Percentiles rank a stretch among this genome's conserved stretches.
Conservation (phyloP, 257 asterid genomes). For the Coffea canephora region DNA sequence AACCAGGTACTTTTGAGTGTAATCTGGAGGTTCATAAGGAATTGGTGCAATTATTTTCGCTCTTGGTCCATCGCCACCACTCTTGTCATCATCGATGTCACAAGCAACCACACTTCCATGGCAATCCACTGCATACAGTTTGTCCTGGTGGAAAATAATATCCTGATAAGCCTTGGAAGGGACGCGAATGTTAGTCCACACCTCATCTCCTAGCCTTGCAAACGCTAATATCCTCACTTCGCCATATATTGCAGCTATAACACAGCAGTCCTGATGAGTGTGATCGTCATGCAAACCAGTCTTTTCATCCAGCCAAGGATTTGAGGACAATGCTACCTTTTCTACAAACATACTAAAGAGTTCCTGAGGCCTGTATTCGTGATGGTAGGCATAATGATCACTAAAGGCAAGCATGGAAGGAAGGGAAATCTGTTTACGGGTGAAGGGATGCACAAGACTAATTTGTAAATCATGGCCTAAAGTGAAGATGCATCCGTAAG, state of each 20-base stretch:
- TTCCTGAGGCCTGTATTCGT: neutral
- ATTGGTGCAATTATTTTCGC: neutral
- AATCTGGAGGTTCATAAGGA: neutral
- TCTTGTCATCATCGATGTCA: neutral
- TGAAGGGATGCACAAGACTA: slow-evolving; percentile 1
- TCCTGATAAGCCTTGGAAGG: neutral
- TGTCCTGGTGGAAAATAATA: neutral
- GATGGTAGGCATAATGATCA: neutral
- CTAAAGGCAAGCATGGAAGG: neutral
- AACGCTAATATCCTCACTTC: neutral
- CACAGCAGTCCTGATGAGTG: neutral
- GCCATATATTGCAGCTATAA: neutral
- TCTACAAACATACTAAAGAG: neutral
- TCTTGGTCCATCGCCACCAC: neutral
- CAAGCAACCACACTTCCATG: neutral
- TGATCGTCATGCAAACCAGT: too few species aligned
- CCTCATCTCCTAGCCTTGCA: neutral
- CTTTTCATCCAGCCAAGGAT: neutral
- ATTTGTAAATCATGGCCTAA: neutral
- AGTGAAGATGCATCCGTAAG: neutral
- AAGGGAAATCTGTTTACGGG: neutral
- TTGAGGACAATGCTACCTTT: neutral
- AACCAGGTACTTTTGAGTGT: neutral
- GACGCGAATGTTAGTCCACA: neutral
- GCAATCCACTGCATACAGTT: neutral